Conservation (phyloP, 2,329 filamentous ascomycete species). For the Pestalotiopsis fici region DNA sequence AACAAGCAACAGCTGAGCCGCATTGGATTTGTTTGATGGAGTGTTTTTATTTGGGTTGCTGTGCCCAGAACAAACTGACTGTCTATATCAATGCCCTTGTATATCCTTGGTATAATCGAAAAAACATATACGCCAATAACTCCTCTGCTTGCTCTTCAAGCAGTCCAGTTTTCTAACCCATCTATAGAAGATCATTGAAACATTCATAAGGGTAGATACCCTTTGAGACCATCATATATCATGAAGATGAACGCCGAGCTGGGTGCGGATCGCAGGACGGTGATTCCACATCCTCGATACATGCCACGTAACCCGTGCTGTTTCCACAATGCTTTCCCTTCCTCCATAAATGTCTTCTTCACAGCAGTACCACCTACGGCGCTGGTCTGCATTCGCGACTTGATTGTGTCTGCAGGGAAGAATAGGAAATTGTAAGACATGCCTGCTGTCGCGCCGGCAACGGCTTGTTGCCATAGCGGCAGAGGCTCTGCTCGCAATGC, state of each 20-base stretch:
- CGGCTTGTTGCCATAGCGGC: slow-evolving; percentile 82
- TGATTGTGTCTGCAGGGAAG: slow-evolving; percentile 96
- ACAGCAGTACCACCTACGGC: slow-evolving; percentile 58
- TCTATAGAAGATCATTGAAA: neutral
- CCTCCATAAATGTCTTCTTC: slow-evolving; percentile 68
- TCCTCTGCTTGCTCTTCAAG: neutral
- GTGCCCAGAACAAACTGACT: neutral
- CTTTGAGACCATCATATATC: slow-evolving; percentile 85
- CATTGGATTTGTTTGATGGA: neutral
- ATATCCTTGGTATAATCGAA: neutral
- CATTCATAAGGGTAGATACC: slow-evolving; percentile 54
- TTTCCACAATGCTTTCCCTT: slow-evolving; percentile 74
- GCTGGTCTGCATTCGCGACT: slow-evolving; percentile 93
- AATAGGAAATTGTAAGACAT: slow-evolving; percentile 97
- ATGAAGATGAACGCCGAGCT: slow-evolving; percentile 99
- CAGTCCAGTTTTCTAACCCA: neutral
- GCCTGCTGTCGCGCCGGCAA: slow-evolving; percentile 84
- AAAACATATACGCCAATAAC: slow-evolving; percentile 1
- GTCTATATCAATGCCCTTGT: neutral
- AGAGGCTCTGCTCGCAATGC: slow-evolving; percentile 54
- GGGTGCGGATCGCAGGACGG: slow-evolving; percentile 81
- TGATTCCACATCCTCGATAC: slow-evolving; percentile 95
- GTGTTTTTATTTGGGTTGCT: neutral
- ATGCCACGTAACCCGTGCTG: slow-evolving; percentile 81
- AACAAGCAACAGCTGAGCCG: too few relatives aligned